Percentiles rank a stretch among this genome's conserved stretches.
These are phyloP conservation scores for Pleurotus salmoneostramineus DNA, from an alignment of 768 basidiomycete genomes.

Conservation along the genomic window DNA sequence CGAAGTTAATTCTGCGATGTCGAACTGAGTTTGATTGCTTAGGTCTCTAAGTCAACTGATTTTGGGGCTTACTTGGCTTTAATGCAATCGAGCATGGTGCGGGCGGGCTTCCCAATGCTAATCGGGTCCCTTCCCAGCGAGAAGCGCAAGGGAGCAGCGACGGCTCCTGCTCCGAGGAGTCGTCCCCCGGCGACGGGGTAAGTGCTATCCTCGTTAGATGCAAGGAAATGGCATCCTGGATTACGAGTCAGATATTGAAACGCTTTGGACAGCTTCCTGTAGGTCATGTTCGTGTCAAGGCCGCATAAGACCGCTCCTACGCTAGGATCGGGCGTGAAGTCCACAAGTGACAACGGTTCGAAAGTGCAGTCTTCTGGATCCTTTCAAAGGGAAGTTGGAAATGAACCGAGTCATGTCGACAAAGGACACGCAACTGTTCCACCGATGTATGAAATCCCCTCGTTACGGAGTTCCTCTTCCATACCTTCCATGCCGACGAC, in stretches of 20 bases:
- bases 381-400: conserved; percentile 32
- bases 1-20: conserved; percentile 71
- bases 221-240: conserved; percentile 77
- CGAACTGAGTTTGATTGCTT: neutral
- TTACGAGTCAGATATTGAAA: conserved; percentile 86
- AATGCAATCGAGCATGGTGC: conserved; percentile 91
- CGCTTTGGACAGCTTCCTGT: conserved; percentile 92
- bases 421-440: conserved; percentile 62
- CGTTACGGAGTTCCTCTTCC: conserved; percentile 89
- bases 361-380: conserved; percentile 83
- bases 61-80: conserved; percentile 45
- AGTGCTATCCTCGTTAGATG: conserved; percentile 91
- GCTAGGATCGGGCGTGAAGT: conserved; percentile 70
- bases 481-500: conserved; percentile 91
- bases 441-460: conserved; percentile 77
- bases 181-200: conserved; percentile 72
- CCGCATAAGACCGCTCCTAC: conserved; percentile 96
- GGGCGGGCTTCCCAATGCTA: conserved; percentile 87
- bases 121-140: conserved; percentile 69
- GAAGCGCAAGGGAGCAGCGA: conserved; percentile 78
- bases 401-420: conserved; percentile 16
- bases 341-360: conserved; percentile 57
- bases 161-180: conserved; percentile 81
- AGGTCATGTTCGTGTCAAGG: conserved; percentile 82
- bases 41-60: neutral